Evolutionary conservation across 257 asterid genomes (phyloP), one percentile per base, ranked within the genome.

Genomic region (Coffea eugenioides): DNA sequence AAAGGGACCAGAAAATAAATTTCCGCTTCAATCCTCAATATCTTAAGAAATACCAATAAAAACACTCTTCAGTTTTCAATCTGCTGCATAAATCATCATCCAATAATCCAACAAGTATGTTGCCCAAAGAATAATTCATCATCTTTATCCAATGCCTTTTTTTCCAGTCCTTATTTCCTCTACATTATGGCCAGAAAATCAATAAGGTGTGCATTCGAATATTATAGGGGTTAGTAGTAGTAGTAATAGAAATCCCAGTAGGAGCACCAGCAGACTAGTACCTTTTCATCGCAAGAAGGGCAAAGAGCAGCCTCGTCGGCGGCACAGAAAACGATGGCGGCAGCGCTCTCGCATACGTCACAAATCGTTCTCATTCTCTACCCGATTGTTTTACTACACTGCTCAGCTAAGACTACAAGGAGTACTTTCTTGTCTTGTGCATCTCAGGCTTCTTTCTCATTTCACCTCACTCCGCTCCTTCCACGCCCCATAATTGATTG

Each of bases 261-360:
- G 43, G 43, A 39, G 43, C 43, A 39, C 5, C 3, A 39, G 54
- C 8, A 9, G 3, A 49, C 2, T 2, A 69, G 5, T 80, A 94
- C 98, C 97, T 95, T 89, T 43, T 95, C 91, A 76, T 95, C 99
- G 77, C 99, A 95, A 70, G 95, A 83, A 69, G 90, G 90, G 72
- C 98, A 95, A 18, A 95, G 96, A 81, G 97, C 91, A 78, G 97
- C 98, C 91, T 94, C 98, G 73, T 94, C 99, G 69, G 99, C 99
- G 56, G 98, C 97, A 82, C 99, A 93, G 84, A 95, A 95, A 46
- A 95, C 77, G 82, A 90, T 87, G 39, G 99, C 99, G 73, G 97
- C 97, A 59, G 98, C 97, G 77, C 95, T 90, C 87, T 92, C 99
- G 77, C 99, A 95, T 18, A 88, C 97, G 83, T 93, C 99, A 83